Evolutionary conservation across 257 asterid species (phyloP), one percentile per base, ranked within the genome.

Genomic region (Salvia hispanica): DNA sequence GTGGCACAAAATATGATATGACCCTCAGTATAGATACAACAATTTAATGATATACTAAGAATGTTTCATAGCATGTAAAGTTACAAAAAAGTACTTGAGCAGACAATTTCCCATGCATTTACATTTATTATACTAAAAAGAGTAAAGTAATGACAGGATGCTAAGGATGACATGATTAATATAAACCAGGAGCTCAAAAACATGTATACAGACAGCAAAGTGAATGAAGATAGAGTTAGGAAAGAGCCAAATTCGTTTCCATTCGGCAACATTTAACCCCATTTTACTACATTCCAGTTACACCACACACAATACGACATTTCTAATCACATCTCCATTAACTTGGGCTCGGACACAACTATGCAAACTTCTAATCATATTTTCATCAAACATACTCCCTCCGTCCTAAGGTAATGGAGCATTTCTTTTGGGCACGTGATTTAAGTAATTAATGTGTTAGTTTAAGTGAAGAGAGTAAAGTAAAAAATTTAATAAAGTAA

Each of bases 221-320:
- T 4, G 33, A 64, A 7, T 18, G 59, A 53, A 21, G n/a, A n/a
- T 7, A 14, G 12, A 40, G 40, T 18, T 11, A 40, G 15, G 25
- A 40, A 66, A 21, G 9, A 39, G 62, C 10, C 42, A 25, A 18
- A 39, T 16, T 10, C 55, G 11, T 7, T 4, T 16, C 36, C 31
- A 1, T 58, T 42, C 58, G 58, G 73, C 78, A 59, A 2, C 64
- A 66, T 15, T 14, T 10, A 14, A 60, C 7, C 14, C 16, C 9
- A 31, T 56, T 56, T 4, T 5, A 31, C 43, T 31, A 7, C 11
- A 34, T n/a, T 57, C 58, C 60, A 67, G 2, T 16, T 53, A 51
- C 45, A 33, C 58, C 60, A 67, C 4, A 33, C 65, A 51, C 45
- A 33, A 59, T 7, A 66, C 58, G 78, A 59, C 69, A 39, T 21